Evolutionary conservation across 495 filamentous ascomycete species (phyloP), one percentile per base, ranked within the genome.

Genomic region (Bryoglossum gracile): DNA sequence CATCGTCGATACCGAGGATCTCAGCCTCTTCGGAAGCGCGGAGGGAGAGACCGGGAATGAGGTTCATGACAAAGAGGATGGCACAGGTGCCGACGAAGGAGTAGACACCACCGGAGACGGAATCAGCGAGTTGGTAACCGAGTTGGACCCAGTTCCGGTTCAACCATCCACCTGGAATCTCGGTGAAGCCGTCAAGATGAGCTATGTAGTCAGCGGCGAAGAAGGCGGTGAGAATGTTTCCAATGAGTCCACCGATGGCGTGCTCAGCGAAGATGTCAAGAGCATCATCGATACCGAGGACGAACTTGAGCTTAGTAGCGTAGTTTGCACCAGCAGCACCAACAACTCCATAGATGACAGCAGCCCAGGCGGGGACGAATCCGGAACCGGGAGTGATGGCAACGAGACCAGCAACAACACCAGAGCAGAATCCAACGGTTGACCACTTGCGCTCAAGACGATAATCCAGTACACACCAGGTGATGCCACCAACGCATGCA

Each of bases 201-300:
- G 53, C 59, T 30, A 62, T 62, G 50, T 62, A 62, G 26, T 76
- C 85, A 75, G 91, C 86, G 34, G 90, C 91, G 59, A 97, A 97
- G 67, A 97, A 81, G 18, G 78, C 91, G 4, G 91, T 97, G 45
- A 86, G 70, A 37, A 95, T 77, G 63, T 95, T 95, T 45, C 91
- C 91, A 46, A 95, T 83, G 6, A 95, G 65, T 28, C 91, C 91
- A 43, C 90, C 91, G 43, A 97, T 72, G 23, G 70, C 85, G 64
- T 97, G 91, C 25, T 91, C 91, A 33, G 91, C 89, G 54, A 95
- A 95, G 68, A 95, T 95, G 65, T 96, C 90, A 37, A 95, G 71
- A 14, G 88, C 87, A 64, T 96, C 91, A 59, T 97, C 91, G 52
- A 94, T 81, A 32, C 77, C 73, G 33, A 95, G 68, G 43, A 89